These are phyloP conservation scores for Farysia itapuensis DNA, from an alignment of 1,284 basidiomycete species.

Conservation along the genomic window DNA sequence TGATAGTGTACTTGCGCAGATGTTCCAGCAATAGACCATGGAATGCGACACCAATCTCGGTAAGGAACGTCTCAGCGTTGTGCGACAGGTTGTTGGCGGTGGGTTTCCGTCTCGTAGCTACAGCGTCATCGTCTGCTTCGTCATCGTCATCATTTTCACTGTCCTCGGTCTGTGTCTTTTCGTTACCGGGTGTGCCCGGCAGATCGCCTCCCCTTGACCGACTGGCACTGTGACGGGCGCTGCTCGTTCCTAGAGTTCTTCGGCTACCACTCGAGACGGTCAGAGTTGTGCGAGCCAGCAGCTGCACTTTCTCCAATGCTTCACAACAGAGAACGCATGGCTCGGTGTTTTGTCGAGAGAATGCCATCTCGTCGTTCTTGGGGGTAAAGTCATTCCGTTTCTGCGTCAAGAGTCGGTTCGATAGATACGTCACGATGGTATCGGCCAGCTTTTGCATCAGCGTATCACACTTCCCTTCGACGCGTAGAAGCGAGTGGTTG, in stretches of 20 bases:
- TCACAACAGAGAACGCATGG: constrained; percentile 89
- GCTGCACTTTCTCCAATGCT: constrained; percentile 76
- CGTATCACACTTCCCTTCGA: constrained; percentile 82
- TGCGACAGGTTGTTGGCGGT: constrained; percentile 56
- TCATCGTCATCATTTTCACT: constrained; percentile 6
- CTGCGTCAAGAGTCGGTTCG: constrained; percentile 79
- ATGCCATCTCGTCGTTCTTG: constrained; percentile 78
- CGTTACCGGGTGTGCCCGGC: neutral
- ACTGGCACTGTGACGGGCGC: neutral
- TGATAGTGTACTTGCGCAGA: constrained; percentile 92
- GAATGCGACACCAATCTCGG: constrained; percentile 90
- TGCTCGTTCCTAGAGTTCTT: neutral
- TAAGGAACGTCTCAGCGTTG: constrained; percentile 87
- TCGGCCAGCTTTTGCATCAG: constrained; percentile 83
- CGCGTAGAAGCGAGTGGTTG: constrained; percentile 80
- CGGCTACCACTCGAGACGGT: constrained; percentile 1
- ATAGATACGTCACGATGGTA: constrained; percentile 62
- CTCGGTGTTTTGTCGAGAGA: constrained; percentile 91
- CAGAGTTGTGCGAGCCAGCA: constrained; percentile 72
- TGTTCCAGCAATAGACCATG: constrained; percentile 92
- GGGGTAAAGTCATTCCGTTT: constrained; percentile 97
- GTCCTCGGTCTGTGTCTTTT: neutral
- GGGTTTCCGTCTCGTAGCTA: too few relatives aligned
- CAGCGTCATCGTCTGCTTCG: constrained; percentile 13
- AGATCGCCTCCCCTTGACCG: too few relatives aligned